phyloP scores from a whole-genome alignment of 164 flowering plant genomes.

The Liquidambar formosana region DNA sequence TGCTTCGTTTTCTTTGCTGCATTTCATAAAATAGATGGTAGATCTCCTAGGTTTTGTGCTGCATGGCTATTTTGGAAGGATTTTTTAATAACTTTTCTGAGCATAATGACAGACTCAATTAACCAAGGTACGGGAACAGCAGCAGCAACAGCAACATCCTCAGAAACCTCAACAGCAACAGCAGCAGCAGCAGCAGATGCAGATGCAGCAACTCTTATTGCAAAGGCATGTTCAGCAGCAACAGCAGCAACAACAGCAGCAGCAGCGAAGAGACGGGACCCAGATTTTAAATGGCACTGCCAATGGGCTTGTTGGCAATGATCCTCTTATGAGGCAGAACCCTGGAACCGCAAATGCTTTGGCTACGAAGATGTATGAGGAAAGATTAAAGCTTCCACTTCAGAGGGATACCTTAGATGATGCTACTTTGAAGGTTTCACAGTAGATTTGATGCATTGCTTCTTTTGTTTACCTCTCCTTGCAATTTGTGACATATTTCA shows the following conservation, averaged over 20 bases:
- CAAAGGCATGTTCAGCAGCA: constrained; percentile 46
- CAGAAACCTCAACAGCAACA: constrained; percentile 29
- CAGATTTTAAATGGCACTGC: constrained; percentile 24
- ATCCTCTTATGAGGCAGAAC: constrained; percentile 62
- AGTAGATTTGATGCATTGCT: not conserved
- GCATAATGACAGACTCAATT: constrained; percentile 48
- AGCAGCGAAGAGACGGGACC: constrained; percentile 29
- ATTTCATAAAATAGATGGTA: too few species aligned
- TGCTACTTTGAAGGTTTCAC: constrained; percentile 64
- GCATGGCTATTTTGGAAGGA: not conserved
- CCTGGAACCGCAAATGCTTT: constrained; percentile 67
- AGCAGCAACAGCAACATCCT: constrained; percentile 40
- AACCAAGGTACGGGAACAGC: constrained; percentile 53
- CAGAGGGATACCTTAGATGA: constrained; percentile 80
- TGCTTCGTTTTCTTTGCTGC: too few species aligned
- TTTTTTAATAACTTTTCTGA: not conserved
- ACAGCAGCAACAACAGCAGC: constrained; percentile 36
- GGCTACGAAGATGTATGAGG: constrained; percentile 88
- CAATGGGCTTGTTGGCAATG: constrained; percentile 35
- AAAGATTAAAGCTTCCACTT: constrained; percentile 65
- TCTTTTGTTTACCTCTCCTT: not conserved
- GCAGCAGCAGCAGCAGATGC: constrained; percentile 55
- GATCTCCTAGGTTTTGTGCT: too few species aligned
- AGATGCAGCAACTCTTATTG: constrained; percentile 43
- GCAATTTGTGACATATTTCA: not conserved